These are phyloP conservation scores for Myochromella boudieri DNA, from an alignment of 768 basidiomycete species.

Conservation along the genomic window DNA sequence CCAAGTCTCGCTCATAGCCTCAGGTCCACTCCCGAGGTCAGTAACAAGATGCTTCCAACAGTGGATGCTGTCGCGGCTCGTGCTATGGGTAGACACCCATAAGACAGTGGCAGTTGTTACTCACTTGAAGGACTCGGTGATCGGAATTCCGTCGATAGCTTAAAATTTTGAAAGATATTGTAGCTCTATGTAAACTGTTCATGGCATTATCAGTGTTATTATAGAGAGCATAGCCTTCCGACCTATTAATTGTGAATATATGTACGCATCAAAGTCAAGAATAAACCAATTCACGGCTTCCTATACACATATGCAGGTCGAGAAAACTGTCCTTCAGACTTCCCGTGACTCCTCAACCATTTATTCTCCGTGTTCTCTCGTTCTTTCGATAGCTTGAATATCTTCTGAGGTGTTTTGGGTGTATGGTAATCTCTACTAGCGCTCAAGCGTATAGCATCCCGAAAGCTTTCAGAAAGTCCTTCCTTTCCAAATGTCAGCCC, in stretches of 20 bases:
- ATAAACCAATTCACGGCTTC: too few species aligned
- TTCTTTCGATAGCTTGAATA: conserved; percentile 8
- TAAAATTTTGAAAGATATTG: too few species aligned
- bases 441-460: conserved; percentile 32
- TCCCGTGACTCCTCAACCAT: conserved; percentile 13
- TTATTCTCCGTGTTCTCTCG: conserved; percentile 8
- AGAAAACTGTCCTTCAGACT: too few species aligned
- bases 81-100: conserved; percentile 30
- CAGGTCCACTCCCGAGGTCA: conserved; percentile 15
- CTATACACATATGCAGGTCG: too few species aligned
- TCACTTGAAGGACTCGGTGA: too few species aligned
- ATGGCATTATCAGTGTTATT: too few species aligned
- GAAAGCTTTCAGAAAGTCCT: conserved; percentile 35
- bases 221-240: too few species aligned
- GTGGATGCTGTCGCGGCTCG: conserved; percentile 36
- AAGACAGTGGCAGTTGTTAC: not conserved
- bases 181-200: too few species aligned
- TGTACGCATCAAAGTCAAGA: too few species aligned
- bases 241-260: too few species aligned
- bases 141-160: too few species aligned
- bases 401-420: conserved; percentile 1
- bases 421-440: conserved; percentile 30
- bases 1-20: not conserved
- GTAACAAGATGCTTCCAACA: conserved; percentile 27
- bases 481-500: conserved; percentile 30